Evolutionary conservation across 441 rosid genomes (phyloP), one percentile per base, ranked within the genome.

Genomic region (Brassica hybrid): DNA sequence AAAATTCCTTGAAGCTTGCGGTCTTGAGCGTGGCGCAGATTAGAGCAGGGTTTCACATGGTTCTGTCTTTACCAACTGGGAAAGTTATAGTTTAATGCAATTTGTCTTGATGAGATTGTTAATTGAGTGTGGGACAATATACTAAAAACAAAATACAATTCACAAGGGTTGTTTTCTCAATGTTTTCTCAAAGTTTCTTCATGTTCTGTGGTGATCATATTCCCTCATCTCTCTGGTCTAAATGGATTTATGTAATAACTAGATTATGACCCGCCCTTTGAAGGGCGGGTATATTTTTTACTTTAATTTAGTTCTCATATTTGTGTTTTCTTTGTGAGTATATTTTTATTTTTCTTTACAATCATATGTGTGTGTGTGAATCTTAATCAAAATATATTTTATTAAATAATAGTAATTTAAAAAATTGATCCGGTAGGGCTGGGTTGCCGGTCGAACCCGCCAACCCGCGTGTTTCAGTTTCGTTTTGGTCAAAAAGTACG

Each of bases 171-270:
- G 38, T 34, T 34, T 34, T 34, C 38, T 34, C 38, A 34, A 34
- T 34, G 38, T 34, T 34, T 7, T 7, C 6, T 34, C 1, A 60
- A 59, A 59, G 57, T 66, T 59, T 72, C 23, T 48, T 13, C 81
- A 72, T 65, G 70, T 73, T 73, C 74, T 73, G 65, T 73, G 81
- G 21, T 72, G 45, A 66, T 73, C 70, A 7, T 56, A 9, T 23
- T 1, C n/a, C 12, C 72, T 71, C 5, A 36, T 58, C 63, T 65
- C 1, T 71, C 38, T 11, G 30, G 80, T 67, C 7, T 43, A 19
- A 10, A 43, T 57, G n/a, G 61, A 25, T 41, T 64, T 45, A 60
- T 1, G 14, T 18, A 18, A 18, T 18, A 18, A 18, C 19, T 18
- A 18, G 19, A 18, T 18, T 18, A 18, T 18, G 19, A 18, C 19